phyloP scores from a whole-genome alignment of 768 basidiomycete genomes.

The Phaeotremella skinneri region DNA sequence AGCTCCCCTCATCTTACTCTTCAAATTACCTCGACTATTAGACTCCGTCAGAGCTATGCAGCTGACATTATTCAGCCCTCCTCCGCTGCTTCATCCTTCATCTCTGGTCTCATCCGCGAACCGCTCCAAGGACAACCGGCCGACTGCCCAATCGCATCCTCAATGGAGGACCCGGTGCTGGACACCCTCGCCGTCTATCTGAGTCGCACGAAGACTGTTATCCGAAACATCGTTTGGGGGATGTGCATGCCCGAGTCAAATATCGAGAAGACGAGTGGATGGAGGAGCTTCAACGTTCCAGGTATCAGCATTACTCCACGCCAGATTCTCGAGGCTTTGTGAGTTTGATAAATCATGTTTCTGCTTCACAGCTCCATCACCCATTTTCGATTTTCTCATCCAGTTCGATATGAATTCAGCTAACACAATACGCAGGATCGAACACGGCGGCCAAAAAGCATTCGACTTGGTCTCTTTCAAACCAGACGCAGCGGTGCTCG shows the following conservation, averaged over 20 bases:
- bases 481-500: slow-evolving; percentile 42
- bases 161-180: slow-evolving; percentile 49
- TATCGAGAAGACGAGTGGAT: slow-evolving; percentile 49
- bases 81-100: slow-evolving; percentile 51
- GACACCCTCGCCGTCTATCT: slow-evolving; percentile 59
- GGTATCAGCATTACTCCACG: slow-evolving; percentile 62
- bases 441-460: slow-evolving; percentile 58
- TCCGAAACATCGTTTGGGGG: slow-evolving; percentile 59
- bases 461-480: slow-evolving; percentile 54
- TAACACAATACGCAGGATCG: slow-evolving; percentile 24
- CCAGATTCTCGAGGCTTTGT: slow-evolving; percentile 60
- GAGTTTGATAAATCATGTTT: too few relatives aligned
- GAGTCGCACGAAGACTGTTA: slow-evolving; percentile 58
- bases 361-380: slow-evolving; percentile 11
- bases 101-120: slow-evolving; percentile 52
- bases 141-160: slow-evolving; percentile 45
- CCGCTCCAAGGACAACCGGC: slow-evolving; percentile 47
- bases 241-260: slow-evolving; percentile 55
- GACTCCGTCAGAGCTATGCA: background rate
- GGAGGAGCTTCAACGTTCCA: slow-evolving; percentile 61
- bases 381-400: slow-evolving; percentile 4
- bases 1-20: background rate
- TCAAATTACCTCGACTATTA: too few relatives aligned
- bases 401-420: background rate
- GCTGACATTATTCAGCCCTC: slow-evolving; percentile 32